Percentiles rank a stretch among this genome's conserved stretches.
Evolutionary conservation across 140 eudicot species (phyloP).

Genomic region (Flaveria floridana): DNA sequence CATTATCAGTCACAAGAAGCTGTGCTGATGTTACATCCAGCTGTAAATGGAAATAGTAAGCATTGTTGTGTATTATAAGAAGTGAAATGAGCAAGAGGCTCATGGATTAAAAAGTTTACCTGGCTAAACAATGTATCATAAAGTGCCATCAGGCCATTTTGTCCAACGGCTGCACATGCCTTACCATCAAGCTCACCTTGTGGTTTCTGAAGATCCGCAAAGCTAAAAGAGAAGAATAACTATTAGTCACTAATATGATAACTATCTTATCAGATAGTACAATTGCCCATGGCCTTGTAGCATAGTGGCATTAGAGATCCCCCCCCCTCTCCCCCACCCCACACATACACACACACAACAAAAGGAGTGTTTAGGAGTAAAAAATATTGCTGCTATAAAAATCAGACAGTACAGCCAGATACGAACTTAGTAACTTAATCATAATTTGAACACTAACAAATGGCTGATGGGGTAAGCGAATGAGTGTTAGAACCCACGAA

Average conservation of each 20-base stretch:
- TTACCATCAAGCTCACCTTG: constrained; percentile 96
- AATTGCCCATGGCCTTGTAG: no score
- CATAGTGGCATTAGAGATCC: no score
- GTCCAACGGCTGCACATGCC: constrained; percentile 99
- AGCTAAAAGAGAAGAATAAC: constrained; percentile 45
- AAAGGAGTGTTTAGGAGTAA: no score
- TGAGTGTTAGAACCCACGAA: not conserved
- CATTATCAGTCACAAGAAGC: constrained; percentile 94
- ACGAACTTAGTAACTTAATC: not conserved
- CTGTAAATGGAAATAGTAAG: constrained; percentile 41
- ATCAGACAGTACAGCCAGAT: not conserved
- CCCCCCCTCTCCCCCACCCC: no score
- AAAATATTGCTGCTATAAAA: no score
- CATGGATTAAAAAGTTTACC: constrained; percentile 46
- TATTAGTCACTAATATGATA: constrained; percentile 14
- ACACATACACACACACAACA: no score
- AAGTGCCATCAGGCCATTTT: constrained; percentile 97
- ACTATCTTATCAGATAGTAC: constrained; percentile 5
- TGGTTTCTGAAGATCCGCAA: constrained; percentile 96
- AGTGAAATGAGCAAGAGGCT: not conserved
- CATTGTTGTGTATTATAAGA: constrained; percentile 7
- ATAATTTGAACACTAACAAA: constrained; percentile 4
- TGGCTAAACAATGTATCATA: constrained; percentile 93
- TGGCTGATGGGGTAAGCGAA: not conserved
- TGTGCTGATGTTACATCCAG: constrained; percentile 93